These are phyloP conservation scores for Escallonia herrerae DNA, from an alignment of 129 eudicot genomes.

Conservation along the genomic window DNA sequence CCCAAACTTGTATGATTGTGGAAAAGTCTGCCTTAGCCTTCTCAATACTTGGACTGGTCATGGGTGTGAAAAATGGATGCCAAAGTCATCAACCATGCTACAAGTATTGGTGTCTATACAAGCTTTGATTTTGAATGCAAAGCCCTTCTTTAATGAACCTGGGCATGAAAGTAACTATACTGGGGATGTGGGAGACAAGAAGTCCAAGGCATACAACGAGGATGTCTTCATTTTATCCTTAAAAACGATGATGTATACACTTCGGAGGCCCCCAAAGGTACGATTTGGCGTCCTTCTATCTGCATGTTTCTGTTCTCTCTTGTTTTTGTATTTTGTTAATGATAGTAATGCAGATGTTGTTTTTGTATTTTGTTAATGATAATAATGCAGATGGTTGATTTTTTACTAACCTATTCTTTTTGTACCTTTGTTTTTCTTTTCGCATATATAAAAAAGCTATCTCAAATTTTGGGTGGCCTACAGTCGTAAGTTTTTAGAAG, in stretches of 20 bases:
- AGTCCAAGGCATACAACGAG: conserved; percentile 29
- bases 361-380: not conserved
- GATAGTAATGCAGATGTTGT: no score
- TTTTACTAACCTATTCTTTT: no score
- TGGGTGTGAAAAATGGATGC: conserved; percentile 36
- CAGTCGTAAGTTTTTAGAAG: no score
- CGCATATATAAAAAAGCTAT: not conserved
- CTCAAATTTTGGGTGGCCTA: not conserved
- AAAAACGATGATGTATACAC: conserved; percentile 37
- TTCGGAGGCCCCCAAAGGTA: conserved; percentile 50
- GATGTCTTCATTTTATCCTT: conserved; percentile 20
- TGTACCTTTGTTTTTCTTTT: not conserved
- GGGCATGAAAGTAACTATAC: conserved; percentile 21
- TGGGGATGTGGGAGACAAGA: conserved; percentile 20
- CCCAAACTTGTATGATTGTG: conserved; percentile 45
- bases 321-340: no score
- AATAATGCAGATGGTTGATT: not conserved
- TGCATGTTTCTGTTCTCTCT: not conserved
- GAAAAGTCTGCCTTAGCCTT: conserved; percentile 56
- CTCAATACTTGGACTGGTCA: conserved; percentile 49
- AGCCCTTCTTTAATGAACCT: conserved; percentile 49
- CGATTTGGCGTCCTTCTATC: not conserved
- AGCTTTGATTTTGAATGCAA: conserved; percentile 36
- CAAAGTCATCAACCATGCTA: conserved; percentile 35
- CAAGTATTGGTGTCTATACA: conserved; percentile 51